Evolutionary conservation across 805 yeast genomes (phyloP).

Genomic region (Schwanniomyces sp.): DNA sequence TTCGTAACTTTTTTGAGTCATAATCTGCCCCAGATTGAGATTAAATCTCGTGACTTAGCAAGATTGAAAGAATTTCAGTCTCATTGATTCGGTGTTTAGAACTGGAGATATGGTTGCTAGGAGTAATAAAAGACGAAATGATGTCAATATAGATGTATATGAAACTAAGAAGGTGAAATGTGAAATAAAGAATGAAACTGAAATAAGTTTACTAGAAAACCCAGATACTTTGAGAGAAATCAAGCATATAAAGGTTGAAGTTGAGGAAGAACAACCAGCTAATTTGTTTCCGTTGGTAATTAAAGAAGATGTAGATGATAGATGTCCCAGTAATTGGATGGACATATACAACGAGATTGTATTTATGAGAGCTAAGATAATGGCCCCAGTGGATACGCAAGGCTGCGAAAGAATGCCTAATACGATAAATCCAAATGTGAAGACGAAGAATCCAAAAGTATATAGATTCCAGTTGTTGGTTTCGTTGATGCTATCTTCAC

Average conservation of each 20-base stretch:
- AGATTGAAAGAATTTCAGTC: neutral
- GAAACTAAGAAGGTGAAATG: neutral
- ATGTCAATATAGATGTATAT: neutral
- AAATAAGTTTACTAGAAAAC: neutral
- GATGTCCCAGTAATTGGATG: conserved; percentile 47
- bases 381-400: conserved; percentile 86
- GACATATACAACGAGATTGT: conserved; percentile 60
- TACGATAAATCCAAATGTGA: conserved; percentile 37
- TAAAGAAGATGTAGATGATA: conserved; percentile 1
- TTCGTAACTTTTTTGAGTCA: neutral
- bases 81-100: neutral
- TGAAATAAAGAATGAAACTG: neutral
- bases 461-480: conserved; percentile 73
- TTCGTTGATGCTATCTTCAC: conserved; percentile 85
- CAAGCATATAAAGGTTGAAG: conserved; percentile 7
- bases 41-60: neutral
- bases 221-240: neutral
- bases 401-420: conserved; percentile 73
- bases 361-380: conserved; percentile 60
- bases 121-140: neutral
- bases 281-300: conserved; percentile 10
- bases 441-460: conserved; percentile 29
- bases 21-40: neutral
- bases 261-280: conserved; percentile 6
- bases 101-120: neutral